A percentile compares a stretch with the other conserved stretches of the same genome.
phyloP scores from a whole-genome alignment of 2,329 filamentous ascomycete genomes.

The Camptophora hylomeconis region DNA sequence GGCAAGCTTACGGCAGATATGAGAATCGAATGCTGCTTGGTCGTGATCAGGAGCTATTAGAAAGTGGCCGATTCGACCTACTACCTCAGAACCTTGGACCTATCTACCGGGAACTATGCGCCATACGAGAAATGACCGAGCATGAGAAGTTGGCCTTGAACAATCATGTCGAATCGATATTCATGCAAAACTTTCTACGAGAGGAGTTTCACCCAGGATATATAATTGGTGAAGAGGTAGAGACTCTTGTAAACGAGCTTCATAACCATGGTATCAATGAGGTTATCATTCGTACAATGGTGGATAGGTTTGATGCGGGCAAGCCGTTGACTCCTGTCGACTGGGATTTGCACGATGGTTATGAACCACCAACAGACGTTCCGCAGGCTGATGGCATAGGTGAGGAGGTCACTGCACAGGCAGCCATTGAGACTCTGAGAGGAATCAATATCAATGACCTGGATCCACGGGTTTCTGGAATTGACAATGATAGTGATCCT shows the following conservation, averaged over 20 bases:
- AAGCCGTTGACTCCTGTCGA: slow-evolving; percentile 1
- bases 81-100: slow-evolving; percentile 9
- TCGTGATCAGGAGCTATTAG: slow-evolving; percentile 3
- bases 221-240: slow-evolving; percentile 11
- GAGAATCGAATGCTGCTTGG: slow-evolving; percentile 13
- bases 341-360: slow-evolving; percentile 1
- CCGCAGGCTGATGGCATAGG: slow-evolving; percentile 6
- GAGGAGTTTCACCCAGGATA: slow-evolving; percentile 15
- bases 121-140: slow-evolving; percentile 4
- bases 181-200: slow-evolving; percentile 11
- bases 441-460: no score
- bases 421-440: slow-evolving; percentile 8
- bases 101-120: slow-evolving; percentile 7
- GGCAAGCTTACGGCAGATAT: slow-evolving; percentile 13
- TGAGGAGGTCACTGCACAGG: slow-evolving; percentile 8
- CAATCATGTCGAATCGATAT: slow-evolving; percentile 10
- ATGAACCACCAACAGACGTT: background rate
- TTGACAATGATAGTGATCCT: slow-evolving; percentile 23
- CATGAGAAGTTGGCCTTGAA: slow-evolving; percentile 4
- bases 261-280: slow-evolving; percentile 4
- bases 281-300: background rate
- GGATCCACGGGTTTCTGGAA: slow-evolving; percentile 18
- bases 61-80: slow-evolving; percentile 7
- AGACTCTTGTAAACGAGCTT: slow-evolving; percentile 6
- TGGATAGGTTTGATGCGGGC: slow-evolving; percentile 1